These are phyloP conservation scores for Chaetomiaceae sp. DNA, from an alignment of 2,329 filamentous ascomycete species.

Conservation along the genomic window DNA sequence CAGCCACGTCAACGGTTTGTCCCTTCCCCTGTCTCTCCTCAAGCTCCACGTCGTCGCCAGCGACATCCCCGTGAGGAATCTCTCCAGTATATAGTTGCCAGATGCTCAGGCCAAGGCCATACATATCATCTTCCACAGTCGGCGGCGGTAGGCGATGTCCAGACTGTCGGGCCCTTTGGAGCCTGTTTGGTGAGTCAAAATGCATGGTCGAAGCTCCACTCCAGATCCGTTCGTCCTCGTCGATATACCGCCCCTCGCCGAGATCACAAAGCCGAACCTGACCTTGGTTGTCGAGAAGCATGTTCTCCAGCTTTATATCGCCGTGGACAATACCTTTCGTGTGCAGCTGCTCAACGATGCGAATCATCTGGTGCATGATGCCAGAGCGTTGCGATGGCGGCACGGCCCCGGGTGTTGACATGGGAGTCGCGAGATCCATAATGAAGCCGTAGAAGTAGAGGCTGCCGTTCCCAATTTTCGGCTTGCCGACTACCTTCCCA, in stretches of 20 bases:
- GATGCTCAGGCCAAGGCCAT: constrained; percentile 10
- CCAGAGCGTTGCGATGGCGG: not conserved
- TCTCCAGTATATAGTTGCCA: constrained; percentile 9
- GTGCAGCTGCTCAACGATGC: not conserved
- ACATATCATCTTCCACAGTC: constrained; percentile 7
- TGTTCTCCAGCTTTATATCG: constrained; percentile 5
- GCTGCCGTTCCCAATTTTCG: not conserved
- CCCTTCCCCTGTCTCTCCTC: constrained; percentile 3
- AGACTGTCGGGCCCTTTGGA: not conserved
- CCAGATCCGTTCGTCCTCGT: constrained; percentile 4
- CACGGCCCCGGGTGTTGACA: not conserved
- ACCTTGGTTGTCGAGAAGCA: constrained; percentile 4
- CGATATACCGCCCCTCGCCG: constrained; percentile 3
- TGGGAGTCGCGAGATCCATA: not conserved
- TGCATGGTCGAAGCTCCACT: not conserved
- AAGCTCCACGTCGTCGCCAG: not conserved
- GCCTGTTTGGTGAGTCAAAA: constrained; percentile 9
- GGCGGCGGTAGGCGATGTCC: constrained; percentile 1
- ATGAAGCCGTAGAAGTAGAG: not conserved
- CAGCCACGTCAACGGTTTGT: constrained; percentile 1
- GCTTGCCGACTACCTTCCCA: not conserved
- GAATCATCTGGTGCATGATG: constrained; percentile 10
- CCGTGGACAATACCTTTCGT: constrained; percentile 4
- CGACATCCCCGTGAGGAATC: not conserved
- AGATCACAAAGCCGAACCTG: constrained; percentile 4